Evolutionary conservation across 257 asterid species (phyloP).

Genomic region (Solanum rostratum): DNA sequence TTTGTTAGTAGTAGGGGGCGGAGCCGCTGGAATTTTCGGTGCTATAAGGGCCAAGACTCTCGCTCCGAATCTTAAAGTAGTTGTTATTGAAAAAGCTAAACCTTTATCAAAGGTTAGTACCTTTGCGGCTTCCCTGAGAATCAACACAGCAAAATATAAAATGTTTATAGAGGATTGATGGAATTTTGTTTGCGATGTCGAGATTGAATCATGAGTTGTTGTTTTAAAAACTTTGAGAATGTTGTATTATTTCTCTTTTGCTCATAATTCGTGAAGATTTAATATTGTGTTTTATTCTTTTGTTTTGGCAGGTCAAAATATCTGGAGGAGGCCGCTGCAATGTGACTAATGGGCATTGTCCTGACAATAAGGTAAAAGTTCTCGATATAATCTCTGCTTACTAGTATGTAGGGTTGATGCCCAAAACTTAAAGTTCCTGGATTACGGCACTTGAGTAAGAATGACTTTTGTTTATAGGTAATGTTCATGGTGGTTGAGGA

Average conservation of each 20-base stretch:
- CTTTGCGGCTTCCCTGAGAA: neutral
- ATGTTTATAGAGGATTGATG: too few relatives aligned
- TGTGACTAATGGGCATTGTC: conserved; percentile 78
- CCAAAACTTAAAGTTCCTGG: neutral
- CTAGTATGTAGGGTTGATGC: neutral
- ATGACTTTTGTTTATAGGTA: neutral
- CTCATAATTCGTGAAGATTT: neutral
- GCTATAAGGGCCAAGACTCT: conserved; percentile 87
- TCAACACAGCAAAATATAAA: neutral
- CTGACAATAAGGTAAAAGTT: conserved; percentile 50
- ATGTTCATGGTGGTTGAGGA: neutral
- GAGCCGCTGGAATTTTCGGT: conserved; percentile 94
- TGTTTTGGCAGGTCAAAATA: conserved; percentile 64
- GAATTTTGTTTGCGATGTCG: neutral
- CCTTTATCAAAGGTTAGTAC: conserved; percentile 74
- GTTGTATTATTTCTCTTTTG: neutral
- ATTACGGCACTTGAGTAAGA: neutral
- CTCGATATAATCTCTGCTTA: neutral
- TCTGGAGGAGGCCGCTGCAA: conserved; percentile 99
- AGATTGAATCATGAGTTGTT: neutral
- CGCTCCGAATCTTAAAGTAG: conserved; percentile 68
- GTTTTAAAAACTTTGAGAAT: neutral
- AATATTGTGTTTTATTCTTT: neutral
- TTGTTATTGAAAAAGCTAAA: conserved; percentile 76
- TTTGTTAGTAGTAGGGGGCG: conserved; percentile 82